Evolutionary conservation across 768 basidiomycete genomes (phyloP).

Genomic region (Boletellus emodensis): DNA sequence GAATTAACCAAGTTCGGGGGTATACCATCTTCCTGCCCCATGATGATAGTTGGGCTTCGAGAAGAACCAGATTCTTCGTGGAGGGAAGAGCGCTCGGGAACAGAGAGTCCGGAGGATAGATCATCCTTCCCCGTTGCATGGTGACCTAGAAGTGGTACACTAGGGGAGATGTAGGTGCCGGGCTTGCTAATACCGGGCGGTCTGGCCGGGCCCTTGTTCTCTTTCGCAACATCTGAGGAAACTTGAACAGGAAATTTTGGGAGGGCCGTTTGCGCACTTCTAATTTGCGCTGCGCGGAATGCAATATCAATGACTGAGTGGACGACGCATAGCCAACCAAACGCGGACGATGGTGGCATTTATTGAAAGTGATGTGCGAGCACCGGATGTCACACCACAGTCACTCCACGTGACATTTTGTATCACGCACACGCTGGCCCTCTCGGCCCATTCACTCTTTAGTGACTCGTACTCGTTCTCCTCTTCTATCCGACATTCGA

Average conservation of each 20-base stretch:
- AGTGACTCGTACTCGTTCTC: too few relatives aligned
- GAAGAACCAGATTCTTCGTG: not conserved
- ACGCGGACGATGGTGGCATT: slow-evolving; percentile 69
- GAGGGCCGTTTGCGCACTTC: slow-evolving; percentile 37
- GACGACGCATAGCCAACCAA: slow-evolving; percentile 69
- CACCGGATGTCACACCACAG: not conserved
- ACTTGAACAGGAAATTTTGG: not conserved
- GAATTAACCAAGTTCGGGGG: not conserved
- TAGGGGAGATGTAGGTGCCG: not conserved
- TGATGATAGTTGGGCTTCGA: not conserved
- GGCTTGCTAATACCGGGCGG: not conserved
- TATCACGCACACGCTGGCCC: too few relatives aligned
- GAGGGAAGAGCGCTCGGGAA: not conserved
- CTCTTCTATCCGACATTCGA: too few relatives aligned
- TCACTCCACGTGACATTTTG: too few relatives aligned
- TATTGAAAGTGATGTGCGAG: not conserved
- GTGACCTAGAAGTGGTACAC: not conserved
- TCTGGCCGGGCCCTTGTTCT: not conserved
- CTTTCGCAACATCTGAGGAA: not conserved
- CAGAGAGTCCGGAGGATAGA: not conserved
- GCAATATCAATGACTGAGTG: slow-evolving; percentile 59
- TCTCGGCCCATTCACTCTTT: too few relatives aligned
- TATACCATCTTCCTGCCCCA: not conserved
- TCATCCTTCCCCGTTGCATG: too few relatives aligned
- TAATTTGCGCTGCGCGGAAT: slow-evolving; percentile 57